phyloP scores from a whole-genome alignment of 257 asterid species.

The Gentiana dahurica region DNA sequence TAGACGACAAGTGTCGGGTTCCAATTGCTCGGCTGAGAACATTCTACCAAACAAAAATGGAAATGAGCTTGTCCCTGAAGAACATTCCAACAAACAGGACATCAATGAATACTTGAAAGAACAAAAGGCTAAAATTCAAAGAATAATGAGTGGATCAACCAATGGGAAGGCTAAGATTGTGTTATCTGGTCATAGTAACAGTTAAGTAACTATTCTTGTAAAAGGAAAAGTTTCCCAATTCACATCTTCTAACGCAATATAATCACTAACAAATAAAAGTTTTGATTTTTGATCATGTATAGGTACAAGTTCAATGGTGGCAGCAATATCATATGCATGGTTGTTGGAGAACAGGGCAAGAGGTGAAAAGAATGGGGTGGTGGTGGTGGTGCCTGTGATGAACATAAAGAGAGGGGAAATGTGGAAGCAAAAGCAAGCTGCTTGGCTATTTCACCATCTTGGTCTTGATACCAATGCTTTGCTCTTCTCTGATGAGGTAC shows the following conservation, averaged over 20 bases:
- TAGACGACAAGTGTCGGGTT: slow-evolving; percentile 46
- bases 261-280: neutral
- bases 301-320: slow-evolving; percentile 95
- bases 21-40: slow-evolving; percentile 29
- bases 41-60: slow-evolving; percentile 15
- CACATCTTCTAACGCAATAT: too few relatives aligned
- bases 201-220: slow-evolving; percentile 24
- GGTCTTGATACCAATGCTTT: slow-evolving; percentile 58
- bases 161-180: slow-evolving; percentile 67
- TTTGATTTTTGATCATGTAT: neutral
- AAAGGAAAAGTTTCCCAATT: neutral
- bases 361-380: slow-evolving; percentile 24
- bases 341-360: slow-evolving; percentile 36
- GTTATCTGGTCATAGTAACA: slow-evolving; percentile 71
- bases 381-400: slow-evolving; percentile 60
- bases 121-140: slow-evolving; percentile 46
- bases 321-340: slow-evolving; percentile 77
- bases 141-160: slow-evolving; percentile 48
- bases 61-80: slow-evolving; percentile 16
- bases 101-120: slow-evolving; percentile 50
- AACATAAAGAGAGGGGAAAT: slow-evolving; percentile 61
- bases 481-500: slow-evolving; percentile 73
- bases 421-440: slow-evolving; percentile 73
- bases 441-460: slow-evolving; percentile 68
- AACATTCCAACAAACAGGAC: slow-evolving; percentile 20